These are phyloP conservation scores for Cairneyella variabilis DNA, from an alignment of 495 filamentous ascomycete genomes.

Conservation along the genomic window DNA sequence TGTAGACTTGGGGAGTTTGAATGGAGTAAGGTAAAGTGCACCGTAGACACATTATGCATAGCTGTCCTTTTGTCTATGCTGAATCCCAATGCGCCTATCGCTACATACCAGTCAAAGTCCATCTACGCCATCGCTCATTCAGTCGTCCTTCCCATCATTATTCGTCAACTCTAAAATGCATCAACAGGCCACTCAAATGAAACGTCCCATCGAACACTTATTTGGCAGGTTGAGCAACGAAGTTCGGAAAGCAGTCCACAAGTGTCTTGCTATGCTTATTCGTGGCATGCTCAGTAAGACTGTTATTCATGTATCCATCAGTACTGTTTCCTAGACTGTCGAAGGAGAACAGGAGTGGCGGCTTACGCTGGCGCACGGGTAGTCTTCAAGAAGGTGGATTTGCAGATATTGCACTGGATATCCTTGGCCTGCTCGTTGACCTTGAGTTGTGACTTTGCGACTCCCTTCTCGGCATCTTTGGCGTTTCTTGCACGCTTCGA, in stretches of 20 bases:
- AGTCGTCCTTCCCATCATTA: background rate
- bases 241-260: slow-evolving; percentile 49
- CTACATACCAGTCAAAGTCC: background rate
- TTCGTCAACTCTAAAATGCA: background rate
- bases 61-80: slow-evolving; percentile 12
- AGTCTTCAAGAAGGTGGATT: slow-evolving; percentile 52
- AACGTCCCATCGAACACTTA: background rate
- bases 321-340: no score
- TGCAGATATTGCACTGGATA: slow-evolving; percentile 54
- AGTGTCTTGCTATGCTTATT: slow-evolving; percentile 54
- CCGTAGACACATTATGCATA: slow-evolving; percentile 11
- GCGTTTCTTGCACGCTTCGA: slow-evolving; percentile 54
- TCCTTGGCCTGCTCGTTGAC: slow-evolving; percentile 48
- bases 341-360: no score
- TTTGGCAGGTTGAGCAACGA: slow-evolving; percentile 20
- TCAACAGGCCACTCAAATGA: no score
- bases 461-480: slow-evolving; percentile 35
- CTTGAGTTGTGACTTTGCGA: slow-evolving; percentile 53
- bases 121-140: background rate
- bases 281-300: slow-evolving; percentile 46
- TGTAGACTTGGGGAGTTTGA: no score
- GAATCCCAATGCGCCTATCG: slow-evolving; percentile 19
- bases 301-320: slow-evolving; percentile 5
- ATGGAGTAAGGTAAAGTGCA: no score
- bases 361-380: slow-evolving; percentile 50